Evolutionary conservation across 2,329 filamentous ascomycete species (phyloP).

Genomic region (Exserohilum rostratum): DNA sequence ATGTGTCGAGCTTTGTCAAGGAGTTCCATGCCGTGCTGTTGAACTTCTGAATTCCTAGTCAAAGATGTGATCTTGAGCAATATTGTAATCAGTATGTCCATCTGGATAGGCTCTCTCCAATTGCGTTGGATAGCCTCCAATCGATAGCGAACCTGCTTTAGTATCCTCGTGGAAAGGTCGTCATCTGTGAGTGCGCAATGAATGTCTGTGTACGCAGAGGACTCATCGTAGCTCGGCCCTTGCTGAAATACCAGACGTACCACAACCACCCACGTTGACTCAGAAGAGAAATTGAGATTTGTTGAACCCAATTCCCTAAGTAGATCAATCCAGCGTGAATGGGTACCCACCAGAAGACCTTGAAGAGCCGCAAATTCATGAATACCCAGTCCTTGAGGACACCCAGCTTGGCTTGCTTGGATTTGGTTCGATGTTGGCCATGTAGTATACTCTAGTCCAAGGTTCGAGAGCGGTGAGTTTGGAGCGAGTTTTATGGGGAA

Average conservation of each 20-base stretch:
- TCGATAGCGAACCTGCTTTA: conserved; percentile 56
- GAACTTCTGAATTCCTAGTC: conserved; percentile 19
- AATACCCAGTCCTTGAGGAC: conserved; percentile 54
- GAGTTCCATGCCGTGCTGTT: conserved; percentile 28
- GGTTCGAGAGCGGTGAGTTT: conserved; percentile 39
- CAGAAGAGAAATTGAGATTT: conserved; percentile 65
- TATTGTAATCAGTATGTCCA: conserved; percentile 64
- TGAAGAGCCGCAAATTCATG: conserved; percentile 63
- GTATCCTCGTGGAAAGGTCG: conserved; percentile 57
- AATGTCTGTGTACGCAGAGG: conserved; percentile 44
- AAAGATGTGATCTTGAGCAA: conserved; percentile 50
- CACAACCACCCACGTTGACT: conserved; percentile 58
- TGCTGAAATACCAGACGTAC: conserved; percentile 60
- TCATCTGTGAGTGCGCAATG: conserved; percentile 60
- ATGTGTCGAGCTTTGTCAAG: conserved; percentile 53
- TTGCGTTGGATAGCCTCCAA: conserved; percentile 58
- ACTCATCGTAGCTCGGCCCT: conserved; percentile 54
- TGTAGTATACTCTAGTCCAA: conserved; percentile 4
- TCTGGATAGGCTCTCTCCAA: conserved; percentile 64
- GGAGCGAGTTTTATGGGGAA: conserved; percentile 50
- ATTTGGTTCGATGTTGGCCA: conserved; percentile 62
- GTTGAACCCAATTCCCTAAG: conserved; percentile 59
- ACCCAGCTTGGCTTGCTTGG: conserved; percentile 57
- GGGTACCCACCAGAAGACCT: conserved; percentile 53
- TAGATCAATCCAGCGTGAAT: conserved; percentile 57